A percentile compares a stretch with the other conserved stretches of the same genome.
Evolutionary conservation across 192 early-diverging fungal species (phyloP).

Genomic region (Spinellus fusiger): DNA sequence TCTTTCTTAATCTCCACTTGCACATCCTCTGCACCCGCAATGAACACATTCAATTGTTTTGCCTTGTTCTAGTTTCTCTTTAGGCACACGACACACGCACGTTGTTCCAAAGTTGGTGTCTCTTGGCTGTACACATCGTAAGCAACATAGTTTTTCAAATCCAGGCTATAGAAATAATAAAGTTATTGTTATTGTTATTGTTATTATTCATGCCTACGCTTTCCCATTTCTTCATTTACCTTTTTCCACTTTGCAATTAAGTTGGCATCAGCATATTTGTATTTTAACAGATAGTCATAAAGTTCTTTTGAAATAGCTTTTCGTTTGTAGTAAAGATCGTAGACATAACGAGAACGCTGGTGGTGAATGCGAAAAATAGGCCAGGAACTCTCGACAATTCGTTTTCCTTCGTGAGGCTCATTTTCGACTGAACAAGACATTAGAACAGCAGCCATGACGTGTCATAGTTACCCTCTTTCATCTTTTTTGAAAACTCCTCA

Average conservation of each 20-base stretch:
- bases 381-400: constrained; percentile 90
- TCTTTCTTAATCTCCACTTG: constrained; percentile 44
- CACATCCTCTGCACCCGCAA: constrained; percentile 85
- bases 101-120: constrained; percentile 98
- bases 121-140: constrained; percentile 93
- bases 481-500: constrained; percentile 82
- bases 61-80: constrained; percentile 83
- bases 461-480: constrained; percentile 78
- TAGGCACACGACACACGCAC: constrained; percentile 95
- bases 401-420: constrained; percentile 88
- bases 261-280: constrained; percentile 84
- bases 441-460: not conserved
- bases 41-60: constrained; percentile 89
- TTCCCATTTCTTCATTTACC: constrained; percentile 34
- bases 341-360: constrained; percentile 95
- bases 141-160: constrained; percentile 96
- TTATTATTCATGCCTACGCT: not conserved
- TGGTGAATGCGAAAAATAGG: constrained; percentile 94
- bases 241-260: constrained; percentile 99
- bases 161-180: constrained; percentile 55
- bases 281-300: constrained; percentile 90
- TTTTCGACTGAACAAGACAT: constrained; percentile 71
- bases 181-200: too few species aligned
- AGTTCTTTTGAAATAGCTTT: constrained; percentile 88
- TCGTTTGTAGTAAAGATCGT: constrained; percentile 94